Conservation (phyloP, 2,329 filamentous ascomycete species). For the Colletotrichum sp. region DNA sequence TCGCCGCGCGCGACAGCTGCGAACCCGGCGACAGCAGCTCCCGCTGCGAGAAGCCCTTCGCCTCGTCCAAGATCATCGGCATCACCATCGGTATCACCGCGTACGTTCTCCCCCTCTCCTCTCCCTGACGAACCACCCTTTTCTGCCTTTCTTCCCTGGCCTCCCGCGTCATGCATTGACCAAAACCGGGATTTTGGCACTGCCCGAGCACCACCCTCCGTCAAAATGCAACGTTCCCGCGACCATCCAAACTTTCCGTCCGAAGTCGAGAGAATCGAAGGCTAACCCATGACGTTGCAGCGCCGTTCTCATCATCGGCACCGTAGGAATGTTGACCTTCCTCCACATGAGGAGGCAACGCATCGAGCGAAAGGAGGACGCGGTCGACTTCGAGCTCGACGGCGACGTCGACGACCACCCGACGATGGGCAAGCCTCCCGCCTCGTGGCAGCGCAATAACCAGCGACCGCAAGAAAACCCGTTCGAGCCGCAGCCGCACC, state of each 20-base stretch:
- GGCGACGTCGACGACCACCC: conserved; percentile 16
- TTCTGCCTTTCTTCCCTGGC: neutral
- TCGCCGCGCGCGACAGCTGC: conserved; percentile 8
- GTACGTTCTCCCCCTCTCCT: neutral
- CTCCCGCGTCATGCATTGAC: neutral
- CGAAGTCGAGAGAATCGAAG: neutral
- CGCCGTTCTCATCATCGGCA: conserved; percentile 7
- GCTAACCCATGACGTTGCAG: neutral
- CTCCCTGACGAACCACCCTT: neutral
- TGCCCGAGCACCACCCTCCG: neutral
- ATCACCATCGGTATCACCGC: conserved; percentile 12
- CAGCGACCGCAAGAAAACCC: neutral
- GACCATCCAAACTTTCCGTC: neutral
- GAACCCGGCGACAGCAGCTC: neutral
- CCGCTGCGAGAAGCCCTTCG: conserved; percentile 12
- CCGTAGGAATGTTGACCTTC: neutral
- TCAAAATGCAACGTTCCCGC: neutral
- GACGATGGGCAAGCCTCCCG: conserved; percentile 17
- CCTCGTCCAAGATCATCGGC: conserved; percentile 10
- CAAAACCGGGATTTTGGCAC: neutral
- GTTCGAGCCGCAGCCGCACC: conserved; percentile 2
- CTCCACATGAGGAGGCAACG: conserved; percentile 10
- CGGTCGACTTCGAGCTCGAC: conserved; percentile 6
- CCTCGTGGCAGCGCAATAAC: conserved; percentile 14
- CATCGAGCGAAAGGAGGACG: conserved; percentile 10